These are phyloP conservation scores for Carex littledalei DNA, from an alignment of 176 grass and related monocot genomes.

Conservation along the genomic window DNA sequence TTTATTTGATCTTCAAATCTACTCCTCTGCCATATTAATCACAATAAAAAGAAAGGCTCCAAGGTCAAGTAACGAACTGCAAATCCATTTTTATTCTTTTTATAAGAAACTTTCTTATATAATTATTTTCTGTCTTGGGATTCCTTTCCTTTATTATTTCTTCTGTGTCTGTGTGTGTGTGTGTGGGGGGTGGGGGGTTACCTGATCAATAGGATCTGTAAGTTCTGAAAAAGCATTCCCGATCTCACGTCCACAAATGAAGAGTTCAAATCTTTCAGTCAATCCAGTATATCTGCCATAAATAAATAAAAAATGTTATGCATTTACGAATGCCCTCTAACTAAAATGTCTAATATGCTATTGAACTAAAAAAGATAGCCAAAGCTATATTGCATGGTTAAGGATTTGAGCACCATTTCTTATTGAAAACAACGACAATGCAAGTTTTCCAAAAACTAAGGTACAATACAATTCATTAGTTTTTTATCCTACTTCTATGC, in stretches of 20 bases:
- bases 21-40: slow-evolving; percentile 45
- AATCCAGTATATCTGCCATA: slow-evolving; percentile 59
- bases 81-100: neutral
- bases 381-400: neutral
- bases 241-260: slow-evolving; percentile 93
- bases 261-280: slow-evolving; percentile 92
- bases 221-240: slow-evolving; percentile 99
- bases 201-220: slow-evolving; percentile 97
- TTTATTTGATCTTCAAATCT: slow-evolving; percentile 97
- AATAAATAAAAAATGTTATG: neutral
- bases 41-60: neutral
- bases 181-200: neutral
- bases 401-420: neutral
- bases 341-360: neutral
- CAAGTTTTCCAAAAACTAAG: neutral
- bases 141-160: neutral
- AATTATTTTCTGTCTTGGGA: neutral
- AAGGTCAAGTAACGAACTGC: neutral
- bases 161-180: neutral
- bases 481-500: neutral
- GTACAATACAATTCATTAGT: neutral
- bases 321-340: slow-evolving; percentile 12
- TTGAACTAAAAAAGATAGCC: neutral
- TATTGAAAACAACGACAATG: too few relatives aligned
- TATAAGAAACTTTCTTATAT: neutral